These are phyloP conservation scores for Selenicereus undatus DNA, from an alignment of 148 eudicot species.

Conservation along the genomic window DNA sequence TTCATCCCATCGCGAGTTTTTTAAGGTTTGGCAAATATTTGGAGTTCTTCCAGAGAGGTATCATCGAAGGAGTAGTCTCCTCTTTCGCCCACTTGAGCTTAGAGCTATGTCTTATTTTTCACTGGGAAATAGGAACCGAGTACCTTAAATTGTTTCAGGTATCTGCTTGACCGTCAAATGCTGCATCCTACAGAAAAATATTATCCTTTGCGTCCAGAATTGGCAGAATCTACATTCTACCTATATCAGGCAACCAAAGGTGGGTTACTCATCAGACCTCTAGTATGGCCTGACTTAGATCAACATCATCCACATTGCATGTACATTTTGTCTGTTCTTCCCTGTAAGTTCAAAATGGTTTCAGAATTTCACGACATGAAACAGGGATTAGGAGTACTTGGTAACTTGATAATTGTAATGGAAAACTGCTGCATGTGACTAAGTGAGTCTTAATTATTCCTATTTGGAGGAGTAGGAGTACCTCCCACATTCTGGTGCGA, in stretches of 20 bases:
- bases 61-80: not conserved
- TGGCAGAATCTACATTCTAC: constrained; percentile 95
- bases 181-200: constrained; percentile 96
- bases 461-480: not conserved
- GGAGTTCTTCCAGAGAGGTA: constrained; percentile 97
- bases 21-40: constrained; percentile 76
- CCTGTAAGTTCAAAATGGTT: not conserved
- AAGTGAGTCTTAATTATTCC: not conserved
- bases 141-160: constrained; percentile 37
- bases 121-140: not conserved
- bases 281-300: not conserved
- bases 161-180: constrained; percentile 84
- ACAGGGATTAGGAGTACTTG: not conserved
- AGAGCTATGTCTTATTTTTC: not conserved
- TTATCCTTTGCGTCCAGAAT: constrained; percentile 95
- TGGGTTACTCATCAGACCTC: constrained; percentile 20
- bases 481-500: not conserved
- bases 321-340: not conserved
- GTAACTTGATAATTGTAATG: not conserved
- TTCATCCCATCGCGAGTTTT: constrained; percentile 91
- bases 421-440: not conserved
- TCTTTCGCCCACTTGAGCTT: not conserved
- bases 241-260: constrained; percentile 98
- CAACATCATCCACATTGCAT: not conserved
- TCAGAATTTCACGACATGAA: no score